Evolutionary conservation across 495 filamentous ascomycete genomes (phyloP).

Genomic region (Penicillium antarcticum): DNA sequence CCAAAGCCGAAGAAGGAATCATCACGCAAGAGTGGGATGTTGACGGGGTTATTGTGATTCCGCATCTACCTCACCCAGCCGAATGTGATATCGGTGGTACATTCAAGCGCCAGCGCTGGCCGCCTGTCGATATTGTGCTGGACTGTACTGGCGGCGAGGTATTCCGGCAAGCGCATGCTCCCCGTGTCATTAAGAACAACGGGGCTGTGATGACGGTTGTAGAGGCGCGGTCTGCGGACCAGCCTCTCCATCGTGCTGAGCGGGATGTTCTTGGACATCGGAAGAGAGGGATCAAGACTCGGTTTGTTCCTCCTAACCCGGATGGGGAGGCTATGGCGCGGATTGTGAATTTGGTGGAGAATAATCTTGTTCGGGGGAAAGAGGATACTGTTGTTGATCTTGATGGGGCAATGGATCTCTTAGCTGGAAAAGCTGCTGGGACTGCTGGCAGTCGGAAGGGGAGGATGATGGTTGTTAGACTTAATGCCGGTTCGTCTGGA

Average conservation of each 20-base stretch:
- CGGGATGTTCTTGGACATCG: constrained; percentile 14
- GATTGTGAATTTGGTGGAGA: constrained; percentile 36
- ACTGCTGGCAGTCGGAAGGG: constrained; percentile 24
- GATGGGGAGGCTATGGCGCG: constrained; percentile 26
- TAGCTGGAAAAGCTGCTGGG: constrained; percentile 27
- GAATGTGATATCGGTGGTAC: constrained; percentile 28
- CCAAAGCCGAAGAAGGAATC: constrained; percentile 23
- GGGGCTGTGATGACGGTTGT: constrained; percentile 38
- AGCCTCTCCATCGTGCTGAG: constrained; percentile 7
- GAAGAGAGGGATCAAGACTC: constrained; percentile 28
- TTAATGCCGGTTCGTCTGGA: not conserved
- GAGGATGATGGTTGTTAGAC: constrained; percentile 31
- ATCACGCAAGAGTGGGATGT: constrained; percentile 24
- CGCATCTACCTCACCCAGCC: constrained; percentile 15
- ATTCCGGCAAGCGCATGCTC: constrained; percentile 32
- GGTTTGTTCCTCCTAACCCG: constrained; percentile 39
- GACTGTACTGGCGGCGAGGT: constrained; percentile 35
- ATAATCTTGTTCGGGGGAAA: constrained; percentile 25
- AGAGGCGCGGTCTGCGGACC: constrained; percentile 23
- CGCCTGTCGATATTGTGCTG: constrained; percentile 39
- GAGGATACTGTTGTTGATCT: constrained; percentile 34
- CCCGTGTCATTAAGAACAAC: constrained; percentile 29
- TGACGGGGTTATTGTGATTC: constrained; percentile 31
- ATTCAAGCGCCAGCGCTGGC: constrained; percentile 32
- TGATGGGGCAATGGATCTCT: constrained; percentile 22